These are phyloP conservation scores for Daldinia grandis DNA, from an alignment of 495 filamentous ascomycete genomes.

Conservation along the genomic window DNA sequence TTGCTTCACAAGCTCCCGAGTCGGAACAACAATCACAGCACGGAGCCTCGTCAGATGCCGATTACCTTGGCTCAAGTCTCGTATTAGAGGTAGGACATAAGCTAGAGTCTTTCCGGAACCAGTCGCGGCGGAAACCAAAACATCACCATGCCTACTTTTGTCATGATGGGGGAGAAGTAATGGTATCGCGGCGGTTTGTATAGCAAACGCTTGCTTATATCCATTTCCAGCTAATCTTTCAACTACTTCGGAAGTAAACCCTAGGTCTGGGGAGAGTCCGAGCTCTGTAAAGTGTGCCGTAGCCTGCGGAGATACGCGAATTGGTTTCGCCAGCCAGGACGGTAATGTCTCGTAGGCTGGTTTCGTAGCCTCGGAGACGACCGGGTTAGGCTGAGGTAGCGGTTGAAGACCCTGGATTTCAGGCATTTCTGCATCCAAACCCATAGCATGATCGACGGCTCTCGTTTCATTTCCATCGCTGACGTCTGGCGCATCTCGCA, in stretches of 20 bases:
- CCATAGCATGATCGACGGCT: conserved; percentile 32
- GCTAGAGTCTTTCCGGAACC: conserved; percentile 94
- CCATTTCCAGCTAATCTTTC: conserved; percentile 69
- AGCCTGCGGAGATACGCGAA: conserved; percentile 66
- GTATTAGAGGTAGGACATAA: conserved; percentile 86
- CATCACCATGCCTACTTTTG: conserved; percentile 69
- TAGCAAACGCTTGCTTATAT: conserved; percentile 80
- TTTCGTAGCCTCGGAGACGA: conserved; percentile 59
- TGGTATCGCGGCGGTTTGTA: conserved; percentile 83
- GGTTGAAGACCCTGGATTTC: conserved; percentile 74
- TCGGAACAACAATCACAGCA: conserved; percentile 86
- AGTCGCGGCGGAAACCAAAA: conserved; percentile 88
- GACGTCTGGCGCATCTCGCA: conserved; percentile 42
- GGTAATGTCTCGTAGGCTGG: conserved; percentile 66
- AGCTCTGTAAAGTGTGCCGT: conserved; percentile 69
- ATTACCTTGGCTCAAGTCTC: conserved; percentile 67
- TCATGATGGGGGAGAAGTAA: conserved; percentile 69
- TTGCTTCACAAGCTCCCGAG: conserved; percentile 87
- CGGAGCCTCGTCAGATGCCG: conserved; percentile 66
- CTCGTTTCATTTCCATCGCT: conserved; percentile 38
- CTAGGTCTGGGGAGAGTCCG: conserved; percentile 61
- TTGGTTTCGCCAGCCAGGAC: conserved; percentile 78
- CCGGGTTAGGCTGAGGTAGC: conserved; percentile 76
- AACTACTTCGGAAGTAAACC: conserved; percentile 51
- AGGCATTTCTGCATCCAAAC: conserved; percentile 46